Evolutionary conservation across 192 early-diverging fungal species (phyloP).

Genomic region (Coemansia sp.): DNA sequence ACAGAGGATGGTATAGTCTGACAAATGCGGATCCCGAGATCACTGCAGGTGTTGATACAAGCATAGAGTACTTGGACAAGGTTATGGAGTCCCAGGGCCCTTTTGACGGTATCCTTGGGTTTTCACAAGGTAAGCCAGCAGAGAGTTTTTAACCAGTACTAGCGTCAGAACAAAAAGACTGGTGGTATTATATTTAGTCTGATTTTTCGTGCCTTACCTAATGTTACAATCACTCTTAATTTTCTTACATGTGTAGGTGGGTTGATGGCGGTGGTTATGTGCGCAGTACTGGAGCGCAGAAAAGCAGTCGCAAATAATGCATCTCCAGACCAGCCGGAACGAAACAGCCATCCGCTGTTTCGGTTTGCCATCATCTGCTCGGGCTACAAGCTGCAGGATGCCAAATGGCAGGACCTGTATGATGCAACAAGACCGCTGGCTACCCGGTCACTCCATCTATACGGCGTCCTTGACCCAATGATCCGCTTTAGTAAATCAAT

Average conservation of each 20-base stretch:
- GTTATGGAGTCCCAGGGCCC: conserved; percentile 41
- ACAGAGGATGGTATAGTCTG: conserved; percentile 40
- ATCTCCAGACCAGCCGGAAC: no score
- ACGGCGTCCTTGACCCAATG: conserved; percentile 47
- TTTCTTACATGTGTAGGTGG: conserved; percentile 29
- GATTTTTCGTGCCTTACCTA: no score
- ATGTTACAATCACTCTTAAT: not conserved
- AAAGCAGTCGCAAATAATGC: not conserved
- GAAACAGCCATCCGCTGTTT: conserved; percentile 20
- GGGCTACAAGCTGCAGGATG: conserved; percentile 46
- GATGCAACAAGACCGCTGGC: conserved; percentile 11
- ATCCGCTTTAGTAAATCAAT: conserved; percentile 38
- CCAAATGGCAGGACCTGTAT: conserved; percentile 35
- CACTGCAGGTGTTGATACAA: conserved; percentile 27
- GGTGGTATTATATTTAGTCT: not conserved
- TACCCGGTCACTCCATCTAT: conserved; percentile 47
- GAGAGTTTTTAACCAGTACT: no score
- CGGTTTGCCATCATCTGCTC: conserved; percentile 43
- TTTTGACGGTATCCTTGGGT: conserved; percentile 51
- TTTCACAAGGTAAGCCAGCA: conserved; percentile 36
- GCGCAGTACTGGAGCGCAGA: conserved; percentile 30
- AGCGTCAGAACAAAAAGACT: no score
- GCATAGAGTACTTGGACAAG: conserved; percentile 24
- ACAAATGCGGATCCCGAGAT: conserved; percentile 36
- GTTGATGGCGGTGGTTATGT: conserved; percentile 42